Evolutionary conservation across 176 grass and related monocot species (phyloP).

Genomic region (Carex cristatella): DNA sequence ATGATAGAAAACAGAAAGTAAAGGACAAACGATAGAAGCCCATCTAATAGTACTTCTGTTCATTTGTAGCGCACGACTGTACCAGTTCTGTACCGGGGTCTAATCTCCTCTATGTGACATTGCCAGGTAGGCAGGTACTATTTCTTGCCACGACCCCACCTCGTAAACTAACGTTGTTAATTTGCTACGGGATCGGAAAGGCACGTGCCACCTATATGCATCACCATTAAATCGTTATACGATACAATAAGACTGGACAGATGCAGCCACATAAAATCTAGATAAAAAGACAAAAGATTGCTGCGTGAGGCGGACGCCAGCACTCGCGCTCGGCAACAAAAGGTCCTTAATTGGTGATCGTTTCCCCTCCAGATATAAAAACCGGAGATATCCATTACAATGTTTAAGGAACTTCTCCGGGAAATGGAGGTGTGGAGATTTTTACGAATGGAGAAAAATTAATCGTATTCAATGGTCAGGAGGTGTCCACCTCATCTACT

Average conservation of each 20-base stretch:
- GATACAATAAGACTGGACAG: background rate
- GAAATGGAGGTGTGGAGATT: background rate
- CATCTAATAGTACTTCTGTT: conserved; percentile 14
- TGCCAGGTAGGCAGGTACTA: background rate
- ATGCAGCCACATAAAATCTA: background rate
- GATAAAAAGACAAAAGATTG: conserved; percentile 25
- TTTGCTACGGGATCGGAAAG: background rate
- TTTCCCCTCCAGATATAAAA: background rate
- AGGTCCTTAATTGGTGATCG: conserved; percentile 13
- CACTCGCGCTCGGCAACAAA: conserved; percentile 23
- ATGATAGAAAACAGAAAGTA: background rate
- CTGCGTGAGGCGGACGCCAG: conserved; percentile 38
- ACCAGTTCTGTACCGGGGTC: conserved; percentile 13
- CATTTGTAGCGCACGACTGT: background rate
- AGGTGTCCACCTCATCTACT: background rate
- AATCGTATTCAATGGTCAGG: background rate
- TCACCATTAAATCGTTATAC: background rate
- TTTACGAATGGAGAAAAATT: background rate
- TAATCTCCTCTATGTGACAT: background rate
- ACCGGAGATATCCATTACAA: background rate
- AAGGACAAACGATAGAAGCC: conserved; percentile 13
- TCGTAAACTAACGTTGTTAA: background rate
- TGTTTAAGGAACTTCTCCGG: background rate
- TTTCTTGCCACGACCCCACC: background rate
- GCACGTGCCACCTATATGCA: background rate